phyloP scores from a whole-genome alignment of 78 protist species.

The Thecamonas trahens region DNA sequence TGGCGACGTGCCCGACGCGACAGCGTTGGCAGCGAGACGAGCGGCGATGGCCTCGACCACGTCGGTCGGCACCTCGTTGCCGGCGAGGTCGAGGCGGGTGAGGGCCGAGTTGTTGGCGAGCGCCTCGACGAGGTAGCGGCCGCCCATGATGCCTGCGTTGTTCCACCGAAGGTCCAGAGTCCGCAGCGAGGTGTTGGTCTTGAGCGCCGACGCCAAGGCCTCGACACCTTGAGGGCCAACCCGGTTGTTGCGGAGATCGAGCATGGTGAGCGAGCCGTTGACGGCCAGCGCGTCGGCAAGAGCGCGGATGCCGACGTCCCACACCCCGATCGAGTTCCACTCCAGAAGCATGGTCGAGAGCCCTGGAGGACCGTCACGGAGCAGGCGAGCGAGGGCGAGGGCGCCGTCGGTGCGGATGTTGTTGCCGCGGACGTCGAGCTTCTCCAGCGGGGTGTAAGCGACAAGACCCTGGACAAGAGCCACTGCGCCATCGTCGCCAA shows the following conservation, averaged over 20 bases:
- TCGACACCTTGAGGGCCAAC: slow-evolving; percentile 1
- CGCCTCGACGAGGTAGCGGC: slow-evolving; percentile 4
- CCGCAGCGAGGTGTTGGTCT: slow-evolving; percentile 6
- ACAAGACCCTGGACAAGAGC: not conserved
- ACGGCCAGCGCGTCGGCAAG: slow-evolving; percentile 4
- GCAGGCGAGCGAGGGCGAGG: slow-evolving; percentile 4
- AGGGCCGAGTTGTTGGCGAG: not conserved
- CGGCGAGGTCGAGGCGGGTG: slow-evolving; percentile 11
- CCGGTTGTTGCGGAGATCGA: slow-evolving; percentile 35
- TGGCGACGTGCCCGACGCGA: too few relatives aligned
- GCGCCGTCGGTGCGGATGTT: slow-evolving; percentile 21
- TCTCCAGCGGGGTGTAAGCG: not conserved
- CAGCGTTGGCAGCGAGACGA: too few relatives aligned
- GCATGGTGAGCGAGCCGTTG: slow-evolving; percentile 2
- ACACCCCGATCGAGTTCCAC: slow-evolving; percentile 34
- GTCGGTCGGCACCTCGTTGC: slow-evolving; percentile 25
- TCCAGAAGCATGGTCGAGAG: not conserved
- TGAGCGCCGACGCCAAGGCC: slow-evolving; percentile 7
- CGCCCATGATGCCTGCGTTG: slow-evolving; percentile 8
- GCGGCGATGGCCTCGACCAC: slow-evolving; percentile 1
- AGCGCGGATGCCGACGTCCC: slow-evolving; percentile 13
- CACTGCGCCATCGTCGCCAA: slow-evolving; percentile 5
- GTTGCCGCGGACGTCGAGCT: slow-evolving; percentile 15
- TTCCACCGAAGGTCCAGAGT: slow-evolving; percentile 33
- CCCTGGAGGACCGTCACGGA: not conserved